Evolutionary conservation across 345 rosid genomes (phyloP).

Genomic region (Citrus trifoliata): DNA sequence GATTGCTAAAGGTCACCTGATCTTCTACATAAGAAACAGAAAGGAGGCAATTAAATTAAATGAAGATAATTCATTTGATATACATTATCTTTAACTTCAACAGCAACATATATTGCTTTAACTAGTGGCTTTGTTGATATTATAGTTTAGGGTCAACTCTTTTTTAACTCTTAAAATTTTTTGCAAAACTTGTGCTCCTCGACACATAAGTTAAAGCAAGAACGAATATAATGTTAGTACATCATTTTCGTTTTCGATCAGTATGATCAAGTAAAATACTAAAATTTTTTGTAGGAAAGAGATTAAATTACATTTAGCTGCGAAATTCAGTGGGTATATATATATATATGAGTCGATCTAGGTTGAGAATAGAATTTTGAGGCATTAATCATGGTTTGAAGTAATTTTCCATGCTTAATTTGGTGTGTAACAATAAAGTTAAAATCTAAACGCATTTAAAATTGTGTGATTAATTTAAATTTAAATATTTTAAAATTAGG

Average conservation of each 20-base stretch:
- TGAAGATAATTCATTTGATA: background rate
- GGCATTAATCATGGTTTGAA: no score
- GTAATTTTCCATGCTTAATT: no score
- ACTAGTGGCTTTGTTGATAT: background rate
- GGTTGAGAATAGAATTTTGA: no score
- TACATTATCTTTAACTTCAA: background rate
- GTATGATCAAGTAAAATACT: background rate
- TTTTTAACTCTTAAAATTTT: background rate
- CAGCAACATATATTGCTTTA: background rate
- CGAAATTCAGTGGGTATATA: no score
- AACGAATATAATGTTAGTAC: background rate
- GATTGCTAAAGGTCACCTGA: slow-evolving; percentile 16
- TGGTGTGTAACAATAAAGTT: no score
- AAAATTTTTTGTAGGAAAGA: background rate
- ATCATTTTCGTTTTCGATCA: background rate
- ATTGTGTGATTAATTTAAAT: no score
- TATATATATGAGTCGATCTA: background rate
- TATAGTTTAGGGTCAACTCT: slow-evolving; percentile 1
- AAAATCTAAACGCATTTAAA: no score
- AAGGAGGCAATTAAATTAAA: background rate
- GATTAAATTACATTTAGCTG: no score
- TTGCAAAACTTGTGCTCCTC: background rate
- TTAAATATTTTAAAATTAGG: no score
- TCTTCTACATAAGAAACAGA: background rate
- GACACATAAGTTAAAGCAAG: background rate